phyloP scores from a whole-genome alignment of 116 monocot genomes.

The Zostera marina region DNA sequence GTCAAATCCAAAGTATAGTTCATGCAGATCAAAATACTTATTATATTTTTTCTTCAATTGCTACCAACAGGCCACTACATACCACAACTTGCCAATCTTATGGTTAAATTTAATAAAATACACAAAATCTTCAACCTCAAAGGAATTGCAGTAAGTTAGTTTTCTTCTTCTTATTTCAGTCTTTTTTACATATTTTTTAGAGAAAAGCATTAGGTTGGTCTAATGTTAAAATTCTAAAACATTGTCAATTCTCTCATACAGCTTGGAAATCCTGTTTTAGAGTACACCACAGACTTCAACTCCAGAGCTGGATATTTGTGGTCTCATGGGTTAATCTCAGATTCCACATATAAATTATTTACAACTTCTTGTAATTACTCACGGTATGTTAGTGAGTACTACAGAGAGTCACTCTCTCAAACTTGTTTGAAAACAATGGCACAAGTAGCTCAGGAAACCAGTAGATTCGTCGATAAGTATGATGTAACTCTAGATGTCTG shows the following conservation, averaged over 20 bases:
- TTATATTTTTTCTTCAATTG: not conserved
- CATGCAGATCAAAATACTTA: not conserved
- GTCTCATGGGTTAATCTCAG: conserved; percentile 98
- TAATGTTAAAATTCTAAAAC: not conserved
- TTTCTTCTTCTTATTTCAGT: not conserved
- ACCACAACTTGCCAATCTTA: conserved; percentile 73
- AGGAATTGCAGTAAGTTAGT: conserved; percentile 81
- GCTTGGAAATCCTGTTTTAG: conserved; percentile 94
- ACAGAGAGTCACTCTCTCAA: conserved; percentile 59
- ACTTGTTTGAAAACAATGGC: conserved; percentile 63
- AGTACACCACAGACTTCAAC: conserved; percentile 96
- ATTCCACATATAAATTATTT: conserved; percentile 69
- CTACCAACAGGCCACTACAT: conserved; percentile 78
- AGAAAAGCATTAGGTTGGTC: not conserved
- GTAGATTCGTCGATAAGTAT: conserved; percentile 95
- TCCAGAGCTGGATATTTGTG: conserved; percentile 93
- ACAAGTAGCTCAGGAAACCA: conserved; percentile 82
- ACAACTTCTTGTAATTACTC: conserved; percentile 84
- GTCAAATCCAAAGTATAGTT: not conserved
- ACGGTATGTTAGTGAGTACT: conserved; percentile 87
- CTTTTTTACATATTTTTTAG: not conserved
- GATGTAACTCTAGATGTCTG: conserved; percentile 98
- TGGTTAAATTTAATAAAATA: conserved; percentile 64
- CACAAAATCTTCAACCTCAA: conserved; percentile 68
- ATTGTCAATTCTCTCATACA: conserved; percentile 7